phyloP scores from a whole-genome alignment of 352 stramenopile species.

The Globisporangium carolinianum region DNA sequence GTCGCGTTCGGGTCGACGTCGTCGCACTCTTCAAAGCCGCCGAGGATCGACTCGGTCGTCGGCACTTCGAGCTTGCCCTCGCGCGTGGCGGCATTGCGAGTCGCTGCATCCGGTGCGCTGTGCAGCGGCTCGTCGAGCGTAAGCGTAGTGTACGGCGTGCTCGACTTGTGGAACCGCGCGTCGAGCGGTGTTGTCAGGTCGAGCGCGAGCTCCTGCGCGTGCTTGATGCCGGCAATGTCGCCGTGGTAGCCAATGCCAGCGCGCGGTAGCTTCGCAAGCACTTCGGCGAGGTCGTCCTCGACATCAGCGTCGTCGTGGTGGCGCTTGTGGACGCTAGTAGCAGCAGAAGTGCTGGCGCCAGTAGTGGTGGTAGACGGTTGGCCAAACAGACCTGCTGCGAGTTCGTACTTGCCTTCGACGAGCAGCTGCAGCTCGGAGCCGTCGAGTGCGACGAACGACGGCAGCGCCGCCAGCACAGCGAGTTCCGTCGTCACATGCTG shows the following conservation, averaged over 20 bases:
- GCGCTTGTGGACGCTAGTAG: slow-evolving; percentile 30
- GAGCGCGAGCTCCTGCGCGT: slow-evolving; percentile 38
- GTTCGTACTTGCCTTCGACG: slow-evolving; percentile 44
- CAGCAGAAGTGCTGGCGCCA: background rate
- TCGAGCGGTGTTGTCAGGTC: slow-evolving; percentile 45
- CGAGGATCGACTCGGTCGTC: slow-evolving; percentile 71
- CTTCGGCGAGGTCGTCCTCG: slow-evolving; percentile 46
- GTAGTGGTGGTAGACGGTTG: background rate
- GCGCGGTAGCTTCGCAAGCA: slow-evolving; percentile 60
- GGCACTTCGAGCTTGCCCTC: slow-evolving; percentile 53
- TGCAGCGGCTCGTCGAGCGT: slow-evolving; percentile 56
- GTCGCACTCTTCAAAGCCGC: slow-evolving; percentile 77
- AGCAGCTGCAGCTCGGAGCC: slow-evolving; percentile 40
- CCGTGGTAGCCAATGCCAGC: slow-evolving; percentile 75
- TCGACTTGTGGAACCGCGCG: slow-evolving; percentile 76
- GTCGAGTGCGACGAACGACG: slow-evolving; percentile 45
- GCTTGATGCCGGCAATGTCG: slow-evolving; percentile 51
- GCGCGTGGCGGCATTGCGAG: slow-evolving; percentile 10
- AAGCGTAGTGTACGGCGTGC: slow-evolving; percentile 66
- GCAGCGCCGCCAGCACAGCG: slow-evolving; percentile 40
- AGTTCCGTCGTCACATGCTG: slow-evolving; percentile 34
- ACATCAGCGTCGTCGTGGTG: slow-evolving; percentile 44
- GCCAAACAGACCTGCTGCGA: slow-evolving; percentile 15
- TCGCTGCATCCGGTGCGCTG: slow-evolving; percentile 25
- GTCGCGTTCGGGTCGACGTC: slow-evolving; percentile 68